Percentiles rank a stretch among this genome's conserved stretches.
phyloP scores from a whole-genome alignment of 192 early-diverging fungal species.

The Gaertneriomyces semiglobifer region DNA sequence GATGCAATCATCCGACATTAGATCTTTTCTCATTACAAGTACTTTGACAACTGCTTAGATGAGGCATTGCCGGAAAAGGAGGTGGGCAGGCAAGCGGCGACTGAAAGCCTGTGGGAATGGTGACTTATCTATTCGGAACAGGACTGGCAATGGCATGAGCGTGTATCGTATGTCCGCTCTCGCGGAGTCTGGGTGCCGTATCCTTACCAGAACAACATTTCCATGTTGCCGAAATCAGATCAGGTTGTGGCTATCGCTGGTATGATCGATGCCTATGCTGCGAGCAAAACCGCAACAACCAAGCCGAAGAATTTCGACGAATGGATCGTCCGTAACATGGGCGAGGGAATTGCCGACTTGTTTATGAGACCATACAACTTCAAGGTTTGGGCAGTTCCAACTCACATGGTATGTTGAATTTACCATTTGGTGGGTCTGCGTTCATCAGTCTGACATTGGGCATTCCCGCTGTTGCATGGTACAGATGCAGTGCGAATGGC shows the following conservation, averaged over 20 bases:
- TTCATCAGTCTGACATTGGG: no score
- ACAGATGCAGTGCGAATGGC: constrained; percentile 34
- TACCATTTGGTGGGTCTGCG: no score
- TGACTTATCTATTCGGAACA: constrained; percentile 9
- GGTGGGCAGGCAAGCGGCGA: constrained; percentile 6
- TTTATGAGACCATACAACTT: constrained; percentile 43
- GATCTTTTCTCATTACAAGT: constrained; percentile 39
- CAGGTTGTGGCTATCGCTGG: constrained; percentile 30
- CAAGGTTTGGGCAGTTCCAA: constrained; percentile 38
- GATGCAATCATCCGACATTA: background rate
- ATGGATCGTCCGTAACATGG: constrained; percentile 40
- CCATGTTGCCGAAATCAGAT: constrained; percentile 35
- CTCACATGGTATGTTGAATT: constrained; percentile 17
- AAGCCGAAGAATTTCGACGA: constrained; percentile 40
- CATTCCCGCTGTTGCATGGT: background rate
- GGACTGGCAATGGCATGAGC: constrained; percentile 37
- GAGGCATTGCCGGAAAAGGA: constrained; percentile 30
- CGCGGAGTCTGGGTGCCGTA: constrained; percentile 34
- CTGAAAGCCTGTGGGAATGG: no score
- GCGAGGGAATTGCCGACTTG: constrained; percentile 35
- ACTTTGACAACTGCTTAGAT: constrained; percentile 33
- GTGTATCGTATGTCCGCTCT: constrained; percentile 35
- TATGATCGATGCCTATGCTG: constrained; percentile 31
- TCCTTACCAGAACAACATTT: constrained; percentile 41
- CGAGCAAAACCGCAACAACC: constrained; percentile 1